Conservation (phyloP, 2,329 filamentous ascomycete species). For the Talaromyces sp. region DNA sequence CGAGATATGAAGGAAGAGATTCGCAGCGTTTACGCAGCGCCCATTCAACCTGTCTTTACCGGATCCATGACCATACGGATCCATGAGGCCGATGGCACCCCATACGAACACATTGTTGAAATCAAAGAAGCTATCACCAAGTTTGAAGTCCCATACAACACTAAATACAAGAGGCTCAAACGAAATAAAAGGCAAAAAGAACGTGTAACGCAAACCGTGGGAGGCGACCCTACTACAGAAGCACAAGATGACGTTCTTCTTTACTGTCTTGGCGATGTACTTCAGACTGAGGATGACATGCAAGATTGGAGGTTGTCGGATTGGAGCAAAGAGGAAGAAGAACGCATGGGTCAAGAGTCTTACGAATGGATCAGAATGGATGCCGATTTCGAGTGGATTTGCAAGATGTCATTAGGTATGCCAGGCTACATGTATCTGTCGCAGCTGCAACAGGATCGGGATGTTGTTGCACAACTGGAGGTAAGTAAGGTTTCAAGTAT, state of each 20-base stretch:
- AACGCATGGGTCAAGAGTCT: slow-evolving; percentile 88
- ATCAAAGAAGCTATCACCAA: slow-evolving; percentile 82
- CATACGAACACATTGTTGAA: slow-evolving; percentile 96
- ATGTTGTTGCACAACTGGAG: slow-evolving; percentile 81
- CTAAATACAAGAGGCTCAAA: slow-evolving; percentile 97
- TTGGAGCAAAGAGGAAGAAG: slow-evolving; percentile 84
- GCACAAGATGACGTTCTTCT: slow-evolving; percentile 76
- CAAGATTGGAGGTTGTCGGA: slow-evolving; percentile 80
- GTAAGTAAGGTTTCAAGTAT: slow-evolving; percentile 29
- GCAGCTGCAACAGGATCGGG: slow-evolving; percentile 92
- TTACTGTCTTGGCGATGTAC: slow-evolving; percentile 87
- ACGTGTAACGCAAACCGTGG: slow-evolving; percentile 61
- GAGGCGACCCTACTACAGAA: slow-evolving; percentile 60
- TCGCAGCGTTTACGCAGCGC: slow-evolving; percentile 63
- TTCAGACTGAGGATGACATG: slow-evolving; percentile 77
- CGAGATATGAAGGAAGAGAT: slow-evolving; percentile 77
- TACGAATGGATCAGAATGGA: slow-evolving; percentile 99
- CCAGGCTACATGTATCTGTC: slow-evolving; percentile 97
- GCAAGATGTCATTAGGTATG: slow-evolving; percentile 75
- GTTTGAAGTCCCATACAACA: slow-evolving; percentile 97
- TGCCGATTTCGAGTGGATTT: slow-evolving; percentile 97
- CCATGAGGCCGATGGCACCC: slow-evolving; percentile 95
- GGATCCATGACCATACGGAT: slow-evolving; percentile 97
- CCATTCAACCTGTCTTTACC: slow-evolving; percentile 76
- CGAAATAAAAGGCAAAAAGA: slow-evolving; percentile 79